Evolutionary conservation across 495 filamentous ascomycete species (phyloP).

Genomic region (Penicillium bovifimosum): DNA sequence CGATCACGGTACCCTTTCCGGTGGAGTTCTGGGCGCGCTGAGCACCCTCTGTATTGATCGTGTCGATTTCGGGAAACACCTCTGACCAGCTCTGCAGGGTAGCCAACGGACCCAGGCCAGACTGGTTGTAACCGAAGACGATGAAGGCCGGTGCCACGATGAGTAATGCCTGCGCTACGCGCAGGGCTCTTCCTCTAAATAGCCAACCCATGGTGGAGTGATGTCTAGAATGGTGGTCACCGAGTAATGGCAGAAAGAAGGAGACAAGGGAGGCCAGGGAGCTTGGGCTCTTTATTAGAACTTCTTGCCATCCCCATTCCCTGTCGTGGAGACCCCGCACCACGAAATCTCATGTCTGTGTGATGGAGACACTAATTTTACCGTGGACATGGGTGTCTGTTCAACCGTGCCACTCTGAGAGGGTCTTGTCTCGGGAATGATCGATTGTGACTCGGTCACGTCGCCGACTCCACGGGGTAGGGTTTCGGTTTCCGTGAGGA

Average conservation of each 20-base stretch:
- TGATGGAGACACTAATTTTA: background rate
- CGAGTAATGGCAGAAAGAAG: background rate
- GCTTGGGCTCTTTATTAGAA: too few species aligned
- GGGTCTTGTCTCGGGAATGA: background rate
- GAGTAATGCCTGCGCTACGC: conserved; percentile 23
- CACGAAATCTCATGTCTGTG: background rate
- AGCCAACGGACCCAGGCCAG: conserved; percentile 23
- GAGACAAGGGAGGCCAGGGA: background rate
- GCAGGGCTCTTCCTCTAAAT: conserved; percentile 13
- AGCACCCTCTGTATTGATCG: conserved; percentile 24
- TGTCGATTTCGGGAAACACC: conserved; percentile 30
- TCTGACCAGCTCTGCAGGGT: conserved; percentile 26
- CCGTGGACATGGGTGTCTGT: background rate
- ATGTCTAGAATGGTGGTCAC: background rate
- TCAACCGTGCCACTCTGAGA: background rate
- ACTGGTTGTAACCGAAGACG: conserved; percentile 32
- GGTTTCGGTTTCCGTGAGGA: background rate
- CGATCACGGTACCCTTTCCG: conserved; percentile 37
- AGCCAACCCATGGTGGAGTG: background rate
- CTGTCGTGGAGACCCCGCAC: conserved; percentile 9
- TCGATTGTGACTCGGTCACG: conserved; percentile 3
- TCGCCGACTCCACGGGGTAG: conserved; percentile 7
- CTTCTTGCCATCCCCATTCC: background rate
- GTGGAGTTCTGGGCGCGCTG: conserved; percentile 23
- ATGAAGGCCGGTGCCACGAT: conserved; percentile 35